A percentile compares a stretch with the other conserved stretches of the same genome.
Evolutionary conservation across 2,329 filamentous ascomycete genomes (phyloP).

Genomic region (Fusarium floridanum): DNA sequence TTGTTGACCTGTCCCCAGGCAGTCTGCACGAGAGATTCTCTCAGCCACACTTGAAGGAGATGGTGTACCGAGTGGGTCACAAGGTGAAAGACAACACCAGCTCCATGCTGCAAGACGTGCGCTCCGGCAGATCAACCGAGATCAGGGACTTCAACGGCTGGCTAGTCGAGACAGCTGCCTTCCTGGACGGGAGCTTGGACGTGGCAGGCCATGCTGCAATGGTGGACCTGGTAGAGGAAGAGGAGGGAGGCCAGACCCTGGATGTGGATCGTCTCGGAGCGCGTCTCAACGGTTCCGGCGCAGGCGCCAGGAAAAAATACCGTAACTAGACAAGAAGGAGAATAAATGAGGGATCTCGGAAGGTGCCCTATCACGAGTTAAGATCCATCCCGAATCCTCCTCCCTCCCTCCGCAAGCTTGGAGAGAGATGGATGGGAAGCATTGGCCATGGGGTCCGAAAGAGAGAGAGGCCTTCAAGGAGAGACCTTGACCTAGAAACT

Average conservation of each 20-base stretch:
- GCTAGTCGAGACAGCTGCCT: conserved; percentile 61
- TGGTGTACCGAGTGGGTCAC: conserved; percentile 62
- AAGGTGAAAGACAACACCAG: conserved; percentile 67
- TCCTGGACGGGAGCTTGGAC: conserved; percentile 52
- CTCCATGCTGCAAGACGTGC: conserved; percentile 73
- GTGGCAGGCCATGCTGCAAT: conserved; percentile 57
- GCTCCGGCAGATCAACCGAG: conserved; percentile 65
- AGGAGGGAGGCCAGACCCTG: conserved; percentile 51
- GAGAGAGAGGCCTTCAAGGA: conserved; percentile 4
- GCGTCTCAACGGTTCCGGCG: conserved; percentile 39
- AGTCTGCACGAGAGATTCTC: conserved; percentile 58
- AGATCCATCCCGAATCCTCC: conserved; percentile 21
- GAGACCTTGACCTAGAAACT: conserved; percentile 4
- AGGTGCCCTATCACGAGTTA: conserved; percentile 23
- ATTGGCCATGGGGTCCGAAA: conserved; percentile 15
- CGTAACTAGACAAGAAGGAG: conserved; percentile 19
- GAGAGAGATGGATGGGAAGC: conserved; percentile 8
- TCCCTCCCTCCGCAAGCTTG: conserved; percentile 20
- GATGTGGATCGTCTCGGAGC: conserved; percentile 51
- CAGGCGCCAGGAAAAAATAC: conserved; percentile 19
- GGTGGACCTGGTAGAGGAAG: conserved; percentile 58
- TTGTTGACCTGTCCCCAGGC: conserved; percentile 33
- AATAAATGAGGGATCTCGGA: conserved; percentile 24
- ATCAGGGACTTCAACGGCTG: conserved; percentile 72
- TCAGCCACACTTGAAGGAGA: conserved; percentile 54